These are phyloP conservation scores for Vigna nakashimae DNA, from an alignment of 306 rosid species.

Conservation along the genomic window DNA sequence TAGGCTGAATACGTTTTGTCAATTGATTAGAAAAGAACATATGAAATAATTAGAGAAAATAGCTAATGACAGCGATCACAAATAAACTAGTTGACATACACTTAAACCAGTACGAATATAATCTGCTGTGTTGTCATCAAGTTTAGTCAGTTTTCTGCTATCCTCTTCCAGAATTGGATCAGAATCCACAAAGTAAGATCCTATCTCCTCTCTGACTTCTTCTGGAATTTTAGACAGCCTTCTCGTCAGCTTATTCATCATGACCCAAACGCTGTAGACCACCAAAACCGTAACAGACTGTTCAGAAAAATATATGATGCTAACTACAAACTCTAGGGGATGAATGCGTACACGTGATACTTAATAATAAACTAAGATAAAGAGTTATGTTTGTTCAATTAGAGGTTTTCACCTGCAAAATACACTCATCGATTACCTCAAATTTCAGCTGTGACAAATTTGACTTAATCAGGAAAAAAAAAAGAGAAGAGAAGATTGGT, in stretches of 20 bases:
- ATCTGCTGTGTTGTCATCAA: conserved; percentile 78
- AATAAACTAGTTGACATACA: conserved; percentile 55
- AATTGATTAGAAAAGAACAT: conserved; percentile 30
- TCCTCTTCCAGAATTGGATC: conserved; percentile 91
- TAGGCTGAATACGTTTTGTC: conserved; percentile 63
- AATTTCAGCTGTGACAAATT: conserved; percentile 7
- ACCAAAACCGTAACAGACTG: conserved; percentile 44
- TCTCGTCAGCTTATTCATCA: conserved; percentile 98
- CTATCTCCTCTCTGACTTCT: conserved; percentile 94
- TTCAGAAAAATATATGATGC: conserved; percentile 31
- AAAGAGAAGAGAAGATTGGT: not conserved
- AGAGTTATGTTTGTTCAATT: not conserved
- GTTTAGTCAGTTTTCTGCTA: conserved; percentile 80
- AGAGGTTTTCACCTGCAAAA: conserved; percentile 17
- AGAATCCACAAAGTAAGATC: conserved; percentile 73
- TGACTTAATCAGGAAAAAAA: not conserved
- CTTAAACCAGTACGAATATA: conserved; percentile 71
- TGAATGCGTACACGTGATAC: not conserved
- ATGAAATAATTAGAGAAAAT: conserved; percentile 21
- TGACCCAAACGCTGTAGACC: conserved; percentile 92
- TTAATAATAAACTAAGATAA: conserved; percentile 17
- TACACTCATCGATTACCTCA: conserved; percentile 15
- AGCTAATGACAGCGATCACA: conserved; percentile 13
- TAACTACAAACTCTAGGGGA: conserved; percentile 6
- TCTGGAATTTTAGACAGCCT: conserved; percentile 89